Base-by-base conservation (phyloP, 257 asterid genomes). In the Paulownia fortunei region DNA sequence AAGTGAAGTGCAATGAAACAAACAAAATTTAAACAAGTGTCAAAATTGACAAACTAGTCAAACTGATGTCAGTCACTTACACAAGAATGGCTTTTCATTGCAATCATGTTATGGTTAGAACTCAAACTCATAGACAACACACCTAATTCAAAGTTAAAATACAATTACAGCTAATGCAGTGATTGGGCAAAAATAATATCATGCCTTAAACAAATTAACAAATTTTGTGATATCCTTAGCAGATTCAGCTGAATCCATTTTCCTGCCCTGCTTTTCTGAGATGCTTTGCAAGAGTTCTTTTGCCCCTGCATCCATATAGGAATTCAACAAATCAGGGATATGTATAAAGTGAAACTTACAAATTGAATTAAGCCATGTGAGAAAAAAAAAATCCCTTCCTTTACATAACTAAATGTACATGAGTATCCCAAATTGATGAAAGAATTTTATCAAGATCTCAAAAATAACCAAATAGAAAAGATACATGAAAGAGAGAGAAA, bases 231-330 rank as follows among this genome's bases (percentile, higher is more conserved):
- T 96, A 73, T 96, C 90, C 79, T 90, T 84, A 21, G 90, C 91
- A 80, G 99, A 96, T 79, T 93, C 97, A 76, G 86, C 81, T 24
- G 96, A 81, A 62, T 90, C 90, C 99, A 96, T 96, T 90, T 90
- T 96, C 85, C 83, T 90, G 65, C 99, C 98, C 89, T 96, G 99
- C 81, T 90, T 96, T 79, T 90, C 99, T 44, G 99, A 96, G 84
- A 96, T 87, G 88, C 88, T 92, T 82, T 89, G 98, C 84, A 96
- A 71, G 74, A 96, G 80, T 83, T 96, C 98, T 86, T 92, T 96
- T 74, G 89, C 99, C 77, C 99, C 99, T 96, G 91, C 85, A 84
- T 74, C 66, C 76, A 81, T 46, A 80, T 80, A 61, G 74, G 85
- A 54, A 70, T 60, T 61, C 44, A 12, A 13, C 30, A 30, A 49